phyloP scores from a whole-genome alignment of 1,139 yeast species.

The Diutina scorzettiae region DNA sequence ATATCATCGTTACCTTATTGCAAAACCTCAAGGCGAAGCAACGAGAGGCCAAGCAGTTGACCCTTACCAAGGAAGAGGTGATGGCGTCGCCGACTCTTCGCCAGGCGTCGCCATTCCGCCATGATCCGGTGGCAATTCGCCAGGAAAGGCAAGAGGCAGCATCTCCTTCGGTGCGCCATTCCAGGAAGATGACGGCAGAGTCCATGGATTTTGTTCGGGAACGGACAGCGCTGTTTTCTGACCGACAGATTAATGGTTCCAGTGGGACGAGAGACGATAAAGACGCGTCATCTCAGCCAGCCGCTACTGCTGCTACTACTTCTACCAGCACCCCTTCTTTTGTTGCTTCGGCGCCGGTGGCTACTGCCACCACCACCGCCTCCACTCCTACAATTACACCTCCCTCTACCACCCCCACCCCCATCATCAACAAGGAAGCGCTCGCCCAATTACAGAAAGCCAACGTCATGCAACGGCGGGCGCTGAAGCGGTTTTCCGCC shows the following conservation, averaged over 20 bases:
- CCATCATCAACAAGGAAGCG: slow-evolving; percentile 21
- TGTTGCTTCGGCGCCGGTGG: neutral
- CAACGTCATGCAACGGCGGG: slow-evolving; percentile 76
- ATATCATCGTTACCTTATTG: slow-evolving; percentile 70
- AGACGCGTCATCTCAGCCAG: no score
- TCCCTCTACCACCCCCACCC: neutral
- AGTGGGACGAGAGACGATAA: no score
- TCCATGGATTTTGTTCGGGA: neutral
- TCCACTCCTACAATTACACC: neutral
- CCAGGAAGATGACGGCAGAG: neutral
- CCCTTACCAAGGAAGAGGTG: slow-evolving; percentile 5
- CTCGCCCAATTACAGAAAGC: slow-evolving; percentile 69
- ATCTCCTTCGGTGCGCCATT: neutral
- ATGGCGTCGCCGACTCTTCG: no score
- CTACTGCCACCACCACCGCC: neutral
- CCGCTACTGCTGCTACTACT: neutral
- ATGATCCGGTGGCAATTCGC: no score
- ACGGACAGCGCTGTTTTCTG: no score
- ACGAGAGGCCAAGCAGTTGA: slow-evolving; percentile 31
- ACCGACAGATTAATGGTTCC: no score
- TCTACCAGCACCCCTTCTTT: neutral
- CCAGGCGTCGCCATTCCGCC: no score
- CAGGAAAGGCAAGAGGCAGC: no score
- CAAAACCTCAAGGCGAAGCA: slow-evolving; percentile 79
- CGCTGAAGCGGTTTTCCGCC: slow-evolving; percentile 85